These are phyloP conservation scores for Musa acuminata DNA, from an alignment of 176 grass and related monocot species.

Conservation along the genomic window DNA sequence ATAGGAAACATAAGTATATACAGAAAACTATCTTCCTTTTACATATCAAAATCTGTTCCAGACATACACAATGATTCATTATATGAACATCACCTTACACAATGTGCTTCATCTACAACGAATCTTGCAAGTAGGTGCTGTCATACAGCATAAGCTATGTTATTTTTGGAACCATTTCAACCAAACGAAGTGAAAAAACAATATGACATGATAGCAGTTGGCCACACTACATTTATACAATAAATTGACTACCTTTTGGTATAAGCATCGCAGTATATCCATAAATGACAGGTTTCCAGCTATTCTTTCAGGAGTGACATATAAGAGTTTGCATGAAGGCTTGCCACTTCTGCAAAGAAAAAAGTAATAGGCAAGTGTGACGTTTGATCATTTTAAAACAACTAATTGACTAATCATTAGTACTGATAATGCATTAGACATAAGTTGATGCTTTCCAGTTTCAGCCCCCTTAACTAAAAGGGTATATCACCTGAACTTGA, in stretches of 20 bases:
- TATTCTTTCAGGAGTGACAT: slow-evolving; percentile 87
- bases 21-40: background rate
- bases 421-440: no score
- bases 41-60: background rate
- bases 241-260: slow-evolving; percentile 56
- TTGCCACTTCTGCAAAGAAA: slow-evolving; percentile 39
- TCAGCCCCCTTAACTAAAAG: no score
- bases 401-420: no score
- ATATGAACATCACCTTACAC: slow-evolving; percentile 56
- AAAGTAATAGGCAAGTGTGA: no score
- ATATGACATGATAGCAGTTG: background rate
- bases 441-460: no score
- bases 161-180: background rate
- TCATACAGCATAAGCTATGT: slow-evolving; percentile 5
- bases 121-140: slow-evolving; percentile 85
- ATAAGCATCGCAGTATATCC: slow-evolving; percentile 52
- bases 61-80: background rate
- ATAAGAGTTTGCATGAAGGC: slow-evolving; percentile 70
- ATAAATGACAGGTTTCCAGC: slow-evolving; percentile 47
- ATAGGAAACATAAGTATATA: slow-evolving; percentile 12
- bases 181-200: background rate
- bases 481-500: no score
- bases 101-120: slow-evolving; percentile 89
- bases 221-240: background rate
- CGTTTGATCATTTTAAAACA: no score